These are phyloP conservation scores for Vitis amurensis DNA, from an alignment of 164 flowering plant species.

Conservation along the genomic window DNA sequence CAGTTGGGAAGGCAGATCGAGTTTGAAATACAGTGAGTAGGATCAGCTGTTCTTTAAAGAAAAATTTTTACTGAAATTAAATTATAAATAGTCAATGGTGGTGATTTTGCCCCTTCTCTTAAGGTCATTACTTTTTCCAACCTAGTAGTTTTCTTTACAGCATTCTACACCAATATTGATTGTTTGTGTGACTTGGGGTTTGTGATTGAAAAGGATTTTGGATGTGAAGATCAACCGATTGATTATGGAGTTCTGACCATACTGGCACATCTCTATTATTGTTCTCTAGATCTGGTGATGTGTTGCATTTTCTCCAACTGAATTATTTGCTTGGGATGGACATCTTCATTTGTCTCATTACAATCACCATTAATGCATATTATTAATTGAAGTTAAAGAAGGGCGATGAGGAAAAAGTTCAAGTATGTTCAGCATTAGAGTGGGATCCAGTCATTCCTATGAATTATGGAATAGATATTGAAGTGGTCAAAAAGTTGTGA, in stretches of 20 bases:
- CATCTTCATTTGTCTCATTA: no score
- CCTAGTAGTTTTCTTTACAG: neutral
- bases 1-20: constrained; percentile 7
- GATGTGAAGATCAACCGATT: constrained; percentile 5
- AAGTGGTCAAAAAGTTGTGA: no score
- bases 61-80: constrained; percentile 7
- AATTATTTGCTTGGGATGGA: no score
- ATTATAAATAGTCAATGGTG: constrained; percentile 16
- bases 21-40: constrained; percentile 24
- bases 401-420: no score
- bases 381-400: no score
- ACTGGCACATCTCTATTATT: neutral
- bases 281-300: neutral
- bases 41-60: constrained; percentile 6
- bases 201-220: constrained; percentile 5
- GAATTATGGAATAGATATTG: no score
- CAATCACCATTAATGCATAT: no score
- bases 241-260: constrained; percentile 13
- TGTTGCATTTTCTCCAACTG: no score
- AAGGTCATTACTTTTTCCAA: neutral
- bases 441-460: no score
- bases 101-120: constrained; percentile 3
- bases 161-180: neutral
- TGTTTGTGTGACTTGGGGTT: constrained; percentile 10
- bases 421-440: no score